Base-by-base conservation (phyloP, 2,329 filamentous ascomycete genomes). In the Calonectria hongkongensis region DNA sequence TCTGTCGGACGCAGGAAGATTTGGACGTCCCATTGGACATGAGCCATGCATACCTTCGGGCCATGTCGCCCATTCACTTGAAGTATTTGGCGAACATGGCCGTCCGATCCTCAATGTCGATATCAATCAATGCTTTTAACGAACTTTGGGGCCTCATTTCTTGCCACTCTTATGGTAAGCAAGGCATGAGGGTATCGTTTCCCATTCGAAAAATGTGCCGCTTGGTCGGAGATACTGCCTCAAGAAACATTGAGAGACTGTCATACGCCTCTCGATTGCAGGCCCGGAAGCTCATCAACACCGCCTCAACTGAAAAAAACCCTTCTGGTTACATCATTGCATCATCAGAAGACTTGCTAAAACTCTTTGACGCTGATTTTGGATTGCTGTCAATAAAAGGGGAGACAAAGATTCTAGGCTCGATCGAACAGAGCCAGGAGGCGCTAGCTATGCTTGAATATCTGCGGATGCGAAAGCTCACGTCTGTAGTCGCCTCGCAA, bases 201-300 rank as follows among this genome's bases (percentile, higher is more conserved):
- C 95, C 95, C 0, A 95, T 98, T 62, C 90, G 95, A 15, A 98
- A 98, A 83, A 96, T 98, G 93, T 98, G 95, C 82, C 92, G 95
- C 6, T 86, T 98, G 5, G 91, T 98, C 2, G 95, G 95, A 4
- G 95, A 98, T 78, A 95, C 93, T 0, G 94, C 95, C 0, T 97
- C 94, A 0, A 88, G 94, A 60, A 98, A 97, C 76, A 96, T 98
- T 45, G 95, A 98, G 82, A 89, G 95, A 39, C 86, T 98, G 0
- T 97, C 95, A 0, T 98, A 98, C 80, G 94, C 95, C 4, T 96
- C 94, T 1, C 90, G 95, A 30, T 85, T 98, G 0, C 95, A 98
- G 77, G 95, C 95, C 6, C 91, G 95, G 28, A 98, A 98, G 80
- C 88, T 98, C 18, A 97, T 97, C 81, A 97, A 96, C 75, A 96